Percentiles rank a stretch among this genome's conserved stretches.
Conservation (phyloP, 2,329 filamentous ascomycete species). For the Colletotrichum sp. region DNA sequence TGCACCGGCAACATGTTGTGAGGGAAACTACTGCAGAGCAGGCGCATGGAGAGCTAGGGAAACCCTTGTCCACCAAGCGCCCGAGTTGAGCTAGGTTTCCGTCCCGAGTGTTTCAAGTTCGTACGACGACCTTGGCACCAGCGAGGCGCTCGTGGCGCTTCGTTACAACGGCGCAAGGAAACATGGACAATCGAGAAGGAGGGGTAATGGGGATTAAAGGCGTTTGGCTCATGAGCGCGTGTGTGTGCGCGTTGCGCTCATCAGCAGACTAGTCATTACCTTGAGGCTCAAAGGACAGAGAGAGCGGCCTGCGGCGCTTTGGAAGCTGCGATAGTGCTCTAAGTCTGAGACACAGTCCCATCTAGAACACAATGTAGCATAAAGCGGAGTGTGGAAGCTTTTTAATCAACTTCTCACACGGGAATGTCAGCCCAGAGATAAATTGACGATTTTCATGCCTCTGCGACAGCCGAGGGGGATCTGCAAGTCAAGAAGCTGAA, state of each 20-base stretch:
- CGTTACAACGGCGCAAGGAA: neutral
- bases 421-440: neutral
- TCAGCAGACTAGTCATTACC: neutral
- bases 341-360: neutral
- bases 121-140: constrained; percentile 12
- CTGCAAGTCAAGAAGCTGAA: neutral
- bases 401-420: neutral
- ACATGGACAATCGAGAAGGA: neutral
- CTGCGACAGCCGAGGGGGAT: neutral
- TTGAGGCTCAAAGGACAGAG: neutral
- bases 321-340: neutral
- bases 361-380: neutral
- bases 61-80: constrained; percentile 13
- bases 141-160: constrained; percentile 7
- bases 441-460: neutral
- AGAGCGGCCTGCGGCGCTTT: neutral
- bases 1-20: neutral
- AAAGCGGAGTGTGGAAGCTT: neutral
- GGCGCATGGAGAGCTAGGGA: neutral
- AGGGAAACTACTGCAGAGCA: neutral
- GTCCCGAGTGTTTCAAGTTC: constrained; percentile 16
- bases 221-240: neutral
- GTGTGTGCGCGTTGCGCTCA: neutral
- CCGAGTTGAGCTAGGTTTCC: constrained; percentile 3
- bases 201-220: neutral